Evolutionary conservation across 2,329 filamentous ascomycete genomes (phyloP), one percentile per base, ranked within the genome.

Genomic region (Ophiocordyceps unilateralis): DNA sequence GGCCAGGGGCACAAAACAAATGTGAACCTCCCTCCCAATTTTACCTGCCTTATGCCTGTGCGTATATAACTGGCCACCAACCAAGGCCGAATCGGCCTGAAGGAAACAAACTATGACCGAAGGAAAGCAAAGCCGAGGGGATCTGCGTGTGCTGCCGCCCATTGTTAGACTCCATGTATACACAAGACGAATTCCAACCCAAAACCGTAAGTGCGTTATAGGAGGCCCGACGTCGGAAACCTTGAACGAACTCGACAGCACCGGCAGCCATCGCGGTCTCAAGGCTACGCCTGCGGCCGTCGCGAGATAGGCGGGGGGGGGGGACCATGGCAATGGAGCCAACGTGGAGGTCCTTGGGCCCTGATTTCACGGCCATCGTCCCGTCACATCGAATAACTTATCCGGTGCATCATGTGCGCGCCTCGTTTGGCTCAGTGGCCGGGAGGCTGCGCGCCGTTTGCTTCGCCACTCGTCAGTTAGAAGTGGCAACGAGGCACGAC

Each of bases 401-500:
- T 28, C 26, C 26, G 26, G 10, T 5, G 10, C 26, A 28, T 28
- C 10, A 28, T n/a, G n/a, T n/a, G n/a, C n/a, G n/a, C n/a, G n/a
- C n/a, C 26, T 28, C 26, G 26, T 12, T 9, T 5, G 26, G 9
- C 14, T 34, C 30, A 34, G 15, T 34, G 30, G 14, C 30, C 15
- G 15, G 30, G 30, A 34, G 30, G 30, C 30, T 47, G 47, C 11
- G 42, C 43, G 19, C 47, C 47, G 36, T 47, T 49, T 20, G 46
- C 47, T 47, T 39, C n/a, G n/a, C n/a, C n/a, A n/a, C n/a, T n/a
- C n/a, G n/a, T n/a, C n/a, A n/a, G n/a, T n/a, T n/a, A n/a, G n/a
- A n/a, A n/a, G n/a, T 14, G 26, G 22, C 4, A 28, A 40, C 19
- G 11, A 17, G 20, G 41, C n/a, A 58, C 59, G 67, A 14, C 14